A percentile compares a stretch with the other conserved stretches of the same genome.
Evolutionary conservation across 2,329 filamentous ascomycete species (phyloP).

Genomic region (Exophiala viscosa): DNA sequence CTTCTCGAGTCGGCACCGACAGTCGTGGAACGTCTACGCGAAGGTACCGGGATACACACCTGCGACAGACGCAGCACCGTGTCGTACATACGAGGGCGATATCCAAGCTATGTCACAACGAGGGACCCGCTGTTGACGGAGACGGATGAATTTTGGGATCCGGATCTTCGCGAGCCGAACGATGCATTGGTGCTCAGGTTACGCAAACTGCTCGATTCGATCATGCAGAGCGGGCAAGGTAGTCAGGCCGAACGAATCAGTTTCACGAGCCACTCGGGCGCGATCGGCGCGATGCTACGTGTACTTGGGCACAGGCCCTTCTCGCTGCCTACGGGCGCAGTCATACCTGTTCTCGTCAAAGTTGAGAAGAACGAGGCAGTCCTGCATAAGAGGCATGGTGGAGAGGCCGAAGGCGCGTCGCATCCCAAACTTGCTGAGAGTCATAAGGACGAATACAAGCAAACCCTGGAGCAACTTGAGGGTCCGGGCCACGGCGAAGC

Average conservation of each 20-base stretch:
- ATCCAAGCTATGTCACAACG: conserved; percentile 47
- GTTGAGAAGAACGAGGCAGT: conserved; percentile 30
- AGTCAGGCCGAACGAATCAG: conserved; percentile 44
- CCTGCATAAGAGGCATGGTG: conserved; percentile 9
- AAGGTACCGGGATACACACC: conserved; percentile 60
- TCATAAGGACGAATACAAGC: too few relatives aligned
- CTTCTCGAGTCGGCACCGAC: conserved; percentile 42
- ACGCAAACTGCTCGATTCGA: conserved; percentile 47
- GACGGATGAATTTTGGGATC: conserved; percentile 52
- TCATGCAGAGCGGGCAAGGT: conserved; percentile 49
- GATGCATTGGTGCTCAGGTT: conserved; percentile 47
- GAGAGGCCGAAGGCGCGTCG: conserved; percentile 13
- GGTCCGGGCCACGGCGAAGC: neutral
- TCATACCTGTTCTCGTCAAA: conserved; percentile 52
- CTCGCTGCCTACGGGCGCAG: conserved; percentile 46
- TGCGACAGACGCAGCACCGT: conserved; percentile 55
- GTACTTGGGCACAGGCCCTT: conserved; percentile 47
- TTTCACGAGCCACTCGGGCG: conserved; percentile 58
- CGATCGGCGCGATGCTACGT: conserved; percentile 54
- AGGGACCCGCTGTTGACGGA: conserved; percentile 55
- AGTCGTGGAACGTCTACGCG: conserved; percentile 58
- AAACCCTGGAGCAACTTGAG: too few relatives aligned
- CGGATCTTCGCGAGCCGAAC: conserved; percentile 48
- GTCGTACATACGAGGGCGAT: conserved; percentile 41
- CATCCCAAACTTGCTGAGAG: neutral